Evolutionary conservation across 805 yeast species (phyloP).

Genomic region (Zygosaccharomyces bailii): DNA sequence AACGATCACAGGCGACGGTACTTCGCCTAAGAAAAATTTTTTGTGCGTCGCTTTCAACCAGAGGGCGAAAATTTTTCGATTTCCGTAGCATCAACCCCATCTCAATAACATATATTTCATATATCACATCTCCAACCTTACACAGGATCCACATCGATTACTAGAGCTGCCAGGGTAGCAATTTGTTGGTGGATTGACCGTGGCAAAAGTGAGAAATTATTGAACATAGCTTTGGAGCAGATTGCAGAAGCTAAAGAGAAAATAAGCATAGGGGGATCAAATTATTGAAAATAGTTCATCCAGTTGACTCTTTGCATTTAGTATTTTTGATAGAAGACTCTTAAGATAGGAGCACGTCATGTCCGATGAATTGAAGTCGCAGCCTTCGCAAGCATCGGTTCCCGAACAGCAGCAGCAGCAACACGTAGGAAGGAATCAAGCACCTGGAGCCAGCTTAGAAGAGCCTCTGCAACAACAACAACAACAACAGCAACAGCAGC

Average conservation of each 20-base stretch:
- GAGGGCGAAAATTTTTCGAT: conserved; percentile 19
- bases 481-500: conserved; percentile 12
- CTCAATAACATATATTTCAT: conserved; percentile 3
- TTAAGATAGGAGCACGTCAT: conserved; percentile 6
- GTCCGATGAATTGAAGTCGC: conserved; percentile 16
- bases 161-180: conserved; percentile 1
- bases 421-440: conserved; percentile 1
- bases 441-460: conserved; percentile 2
- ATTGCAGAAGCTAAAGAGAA: not conserved
- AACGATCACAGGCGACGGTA: too few relatives aligned
- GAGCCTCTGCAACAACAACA: conserved; percentile 8
- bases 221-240: not conserved
- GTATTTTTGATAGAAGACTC: conserved; percentile 5
- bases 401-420: conserved; percentile 11
- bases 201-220: not conserved
- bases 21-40: conserved; percentile 4
- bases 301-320: conserved; percentile 1
- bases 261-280: not conserved
- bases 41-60: conserved; percentile 8
- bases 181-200: conserved; percentile 1
- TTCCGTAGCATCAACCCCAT: conserved; percentile 8
- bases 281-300: not conserved
- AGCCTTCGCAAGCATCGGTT: conserved; percentile 8
- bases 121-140: not conserved
- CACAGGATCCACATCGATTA: conserved; percentile 4